Conservation (phyloP, 148 eudicot genomes). For the Cornus kousa region DNA sequence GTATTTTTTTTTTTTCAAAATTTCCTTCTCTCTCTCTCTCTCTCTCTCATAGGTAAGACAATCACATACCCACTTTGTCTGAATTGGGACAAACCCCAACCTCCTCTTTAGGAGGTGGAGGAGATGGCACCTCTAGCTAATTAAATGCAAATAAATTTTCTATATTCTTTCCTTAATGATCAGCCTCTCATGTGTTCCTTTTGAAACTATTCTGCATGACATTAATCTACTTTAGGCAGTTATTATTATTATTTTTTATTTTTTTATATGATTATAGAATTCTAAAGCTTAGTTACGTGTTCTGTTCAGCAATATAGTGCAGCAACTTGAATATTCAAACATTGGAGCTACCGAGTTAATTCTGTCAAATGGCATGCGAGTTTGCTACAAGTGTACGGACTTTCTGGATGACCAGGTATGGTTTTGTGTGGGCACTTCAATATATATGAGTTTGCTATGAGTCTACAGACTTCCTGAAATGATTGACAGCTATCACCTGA, state of each 20-base stretch:
- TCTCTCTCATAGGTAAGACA: too few relatives aligned
- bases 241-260: background rate
- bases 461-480: background rate
- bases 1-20: background rate
- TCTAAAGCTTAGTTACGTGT: background rate
- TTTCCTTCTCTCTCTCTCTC: background rate
- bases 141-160: background rate
- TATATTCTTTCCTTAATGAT: background rate
- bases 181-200: background rate
- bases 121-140: background rate
- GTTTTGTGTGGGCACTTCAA: background rate
- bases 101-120: too few relatives aligned
- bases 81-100: too few relatives aligned
- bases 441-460: too few relatives aligned
- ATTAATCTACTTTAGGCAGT: background rate
- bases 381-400: conserved; percentile 84
- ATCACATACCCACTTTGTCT: too few relatives aligned
- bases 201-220: background rate
- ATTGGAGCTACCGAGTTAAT: conserved; percentile 71
- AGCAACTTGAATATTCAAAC: conserved; percentile 57
- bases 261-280: background rate
- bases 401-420: conserved; percentile 90
- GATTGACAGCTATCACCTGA: background rate
- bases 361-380: conserved; percentile 84
- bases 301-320: conserved; percentile 52